Conservation (phyloP, 1,284 basidiomycete species). For the Rhodofomes roseus region DNA sequence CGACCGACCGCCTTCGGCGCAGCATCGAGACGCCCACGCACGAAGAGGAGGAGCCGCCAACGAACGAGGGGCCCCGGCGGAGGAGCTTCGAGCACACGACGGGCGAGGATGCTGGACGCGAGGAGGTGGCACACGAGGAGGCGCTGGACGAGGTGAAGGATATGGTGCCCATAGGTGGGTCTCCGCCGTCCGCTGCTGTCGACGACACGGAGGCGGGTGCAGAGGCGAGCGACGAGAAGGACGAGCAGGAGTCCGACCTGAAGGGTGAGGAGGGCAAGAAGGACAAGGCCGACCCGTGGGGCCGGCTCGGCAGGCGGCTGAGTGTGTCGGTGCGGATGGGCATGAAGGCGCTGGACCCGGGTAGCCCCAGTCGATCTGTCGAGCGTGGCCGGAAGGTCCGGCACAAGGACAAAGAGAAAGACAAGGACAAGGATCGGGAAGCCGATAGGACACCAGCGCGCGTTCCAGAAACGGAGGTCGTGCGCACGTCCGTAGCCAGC, state of each 20-base stretch:
- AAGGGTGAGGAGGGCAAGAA: conserved; percentile 27
- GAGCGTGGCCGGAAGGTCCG: conserved; percentile 18
- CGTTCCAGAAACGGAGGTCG: conserved; percentile 3
- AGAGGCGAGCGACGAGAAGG: conserved; percentile 24
- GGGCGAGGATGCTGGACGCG: conserved; percentile 6
- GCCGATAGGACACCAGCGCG: conserved; percentile 9
- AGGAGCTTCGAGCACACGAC: conserved; percentile 25
- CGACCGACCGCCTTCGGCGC: conserved; percentile 24
- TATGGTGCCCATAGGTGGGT: conserved; percentile 7
- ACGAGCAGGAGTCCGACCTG: conserved; percentile 16
- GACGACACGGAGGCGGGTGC: conserved; percentile 19
- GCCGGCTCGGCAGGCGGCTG: conserved; percentile 55
- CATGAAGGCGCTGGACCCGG: conserved; percentile 32
- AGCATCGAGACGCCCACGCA: conserved; percentile 20
- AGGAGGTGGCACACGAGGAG: conserved; percentile 12
- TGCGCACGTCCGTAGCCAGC: not conserved
- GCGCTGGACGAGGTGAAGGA: conserved; percentile 14
- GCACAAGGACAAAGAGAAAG: conserved; percentile 14
- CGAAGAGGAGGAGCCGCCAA: conserved; percentile 21
- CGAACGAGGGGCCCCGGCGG: conserved; percentile 23
- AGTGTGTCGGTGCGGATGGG: conserved; percentile 47
- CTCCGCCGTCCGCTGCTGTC: conserved; percentile 8
- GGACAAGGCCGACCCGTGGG: conserved; percentile 49
- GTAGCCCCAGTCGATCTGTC: conserved; percentile 24
- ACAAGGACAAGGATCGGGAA: conserved; percentile 5